Conservation (phyloP, 1,139 yeast genomes). For the Suhomyces maxii region DNA sequence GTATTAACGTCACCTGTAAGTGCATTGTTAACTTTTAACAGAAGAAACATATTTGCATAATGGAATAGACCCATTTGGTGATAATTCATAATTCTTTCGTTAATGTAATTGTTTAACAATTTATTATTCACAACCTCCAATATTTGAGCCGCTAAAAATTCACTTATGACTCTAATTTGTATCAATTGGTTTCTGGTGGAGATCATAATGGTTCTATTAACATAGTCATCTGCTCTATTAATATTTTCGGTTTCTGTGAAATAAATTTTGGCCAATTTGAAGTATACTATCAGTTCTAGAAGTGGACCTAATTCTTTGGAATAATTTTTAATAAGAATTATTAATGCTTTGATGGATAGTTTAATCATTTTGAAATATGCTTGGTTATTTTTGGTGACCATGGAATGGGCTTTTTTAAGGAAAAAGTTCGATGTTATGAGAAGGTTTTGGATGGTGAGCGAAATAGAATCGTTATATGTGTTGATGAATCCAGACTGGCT, state of each 20-base stretch:
- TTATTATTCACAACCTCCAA: slow-evolving; percentile 25
- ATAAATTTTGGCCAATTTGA: slow-evolving; percentile 36
- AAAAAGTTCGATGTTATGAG: slow-evolving; percentile 24
- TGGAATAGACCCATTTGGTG: slow-evolving; percentile 13
- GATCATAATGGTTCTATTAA: slow-evolving; percentile 37
- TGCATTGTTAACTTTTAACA: slow-evolving; percentile 30
- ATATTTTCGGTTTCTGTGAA: slow-evolving; percentile 41
- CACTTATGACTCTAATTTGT: slow-evolving; percentile 26
- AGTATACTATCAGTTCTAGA: slow-evolving; percentile 32
- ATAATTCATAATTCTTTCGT: slow-evolving; percentile 24
- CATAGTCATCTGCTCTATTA: slow-evolving; percentile 40
- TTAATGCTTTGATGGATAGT: slow-evolving; percentile 38
- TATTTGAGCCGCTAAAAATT: slow-evolving; percentile 36
- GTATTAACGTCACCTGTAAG: slow-evolving; percentile 25
- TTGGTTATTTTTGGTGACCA: slow-evolving; percentile 21
- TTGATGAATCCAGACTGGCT: background rate
- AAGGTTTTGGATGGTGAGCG: slow-evolving; percentile 12
- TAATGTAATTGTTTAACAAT: slow-evolving; percentile 30
- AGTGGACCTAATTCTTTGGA: slow-evolving; percentile 26
- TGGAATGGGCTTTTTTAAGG: slow-evolving; percentile 26
- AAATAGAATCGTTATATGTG: background rate
- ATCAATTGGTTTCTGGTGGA: slow-evolving; percentile 30
- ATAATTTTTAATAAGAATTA: slow-evolving; percentile 32
- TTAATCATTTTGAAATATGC: slow-evolving; percentile 39
- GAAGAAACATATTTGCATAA: slow-evolving; percentile 25